Base-by-base conservation (phyloP, 345 rosid genomes). In the Moricandia moricandioides region DNA sequence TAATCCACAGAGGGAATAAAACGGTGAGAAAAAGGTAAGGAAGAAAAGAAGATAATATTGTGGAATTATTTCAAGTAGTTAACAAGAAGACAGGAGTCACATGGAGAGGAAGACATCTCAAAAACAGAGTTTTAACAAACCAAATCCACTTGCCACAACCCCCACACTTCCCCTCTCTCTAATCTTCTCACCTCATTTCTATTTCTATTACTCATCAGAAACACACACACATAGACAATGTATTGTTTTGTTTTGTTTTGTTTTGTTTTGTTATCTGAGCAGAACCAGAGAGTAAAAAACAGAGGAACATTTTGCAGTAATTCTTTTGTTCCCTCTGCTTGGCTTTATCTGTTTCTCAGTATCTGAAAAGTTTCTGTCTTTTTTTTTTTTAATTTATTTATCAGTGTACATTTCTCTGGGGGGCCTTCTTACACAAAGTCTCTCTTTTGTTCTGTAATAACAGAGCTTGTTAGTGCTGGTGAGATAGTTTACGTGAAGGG, bases 91-190 rank as follows among this genome's bases (percentile, higher is more conserved):
- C 74, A 78, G 43, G 30, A 72, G 81, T 75, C 96, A 88, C 95
- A 87, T 93, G 97, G 47, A 57, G 57, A 79, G 71, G 84, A 62
- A 76, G 89, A 83, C 87, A 86, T 65, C 72, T 62, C 18, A 52
- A 62, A 56, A 67, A 47, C 57, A 65, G 27, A 66, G 70, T 52
- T 65, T 47, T 45, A 67, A 49, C 59, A 29, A 72, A 72, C 26
- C 62, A 70, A 85, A 86, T 93, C 89, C 90, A 86, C 89, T 62
- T 81, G 82, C 79, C 96, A 90, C 90, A 10, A 9, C 43, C 39
- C 69, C 59, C 43, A 24, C 59, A 47, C 26, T 18, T 10, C 7
- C 6, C 29, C 54, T 63, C 52, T 63, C 51, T 65, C 55, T 24
- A 4, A 29, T 29, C 31, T 29, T 29, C 31, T 70, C 76, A 49